Evolutionary conservation across 2,329 filamentous ascomycete genomes (phyloP), one percentile per base, ranked within the genome.

Genomic region (Aspergillus niger): DNA sequence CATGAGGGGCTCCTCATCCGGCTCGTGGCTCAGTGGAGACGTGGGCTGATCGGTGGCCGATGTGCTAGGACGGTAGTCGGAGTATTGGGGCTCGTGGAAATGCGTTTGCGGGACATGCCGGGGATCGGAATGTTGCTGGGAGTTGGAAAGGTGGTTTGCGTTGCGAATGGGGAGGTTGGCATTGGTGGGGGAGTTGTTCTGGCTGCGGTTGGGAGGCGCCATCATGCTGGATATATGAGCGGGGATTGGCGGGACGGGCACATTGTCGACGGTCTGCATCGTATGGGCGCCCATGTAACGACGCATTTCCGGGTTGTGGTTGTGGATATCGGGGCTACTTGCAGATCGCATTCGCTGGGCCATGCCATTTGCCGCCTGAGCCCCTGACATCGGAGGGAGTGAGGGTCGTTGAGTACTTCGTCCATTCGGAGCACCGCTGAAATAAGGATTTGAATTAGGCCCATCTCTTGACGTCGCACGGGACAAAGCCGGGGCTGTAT

Each of bases 311-410:
- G 83, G 81, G 52, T 83, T 83, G 64, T 85, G 83, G 56, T 88
- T 85, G 56, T 96, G 91, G 68, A 97, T 97, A 74, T 98, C 93
- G 7, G 95, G 94, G 64, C 93, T 97, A 79, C 94, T 98, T 71
- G 96, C 96, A 39, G 93, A 97, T 65, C 95, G 86, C 78, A 91
- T 89, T 66, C 92, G 85, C 73, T 91, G 88, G 64, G 88, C 75
- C 65, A 73, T 75, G 59, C 77, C 74, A 80, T 72, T 80, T 69
- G 83, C 80, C 68, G 86, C 79, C 69, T 84, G 76, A 65, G 82
- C 76, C 44, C 72, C 79, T 66, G 87, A 82, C 83, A 91, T 89
- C 17, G 86, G 89, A 47, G 90, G 91, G 67, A 96, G 81, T 10
- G 91, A 96, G 22, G 91, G 91, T n/a, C 90, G 86, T 67, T 91